Conservation (phyloP, 2,329 filamentous ascomycete species). For the Simplicillium sp. region DNA sequence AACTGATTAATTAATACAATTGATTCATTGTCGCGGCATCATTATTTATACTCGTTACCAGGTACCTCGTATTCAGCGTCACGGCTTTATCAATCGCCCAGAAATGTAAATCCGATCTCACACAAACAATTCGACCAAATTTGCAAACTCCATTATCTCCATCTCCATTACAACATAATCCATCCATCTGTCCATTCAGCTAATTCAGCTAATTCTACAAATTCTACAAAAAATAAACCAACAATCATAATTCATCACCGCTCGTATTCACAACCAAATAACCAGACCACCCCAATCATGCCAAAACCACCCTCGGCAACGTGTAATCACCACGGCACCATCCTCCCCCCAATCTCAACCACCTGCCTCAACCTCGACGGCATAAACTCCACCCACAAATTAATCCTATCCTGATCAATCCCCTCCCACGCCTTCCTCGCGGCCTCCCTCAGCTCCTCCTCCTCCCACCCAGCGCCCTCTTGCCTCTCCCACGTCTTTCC, state of each 20-base stretch:
- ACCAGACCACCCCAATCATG: too few relatives aligned
- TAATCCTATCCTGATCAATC: conserved; percentile 20
- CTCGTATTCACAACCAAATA: too few relatives aligned
- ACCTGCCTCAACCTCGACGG: conserved; percentile 21
- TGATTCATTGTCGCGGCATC: too few relatives aligned
- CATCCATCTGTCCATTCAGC: too few relatives aligned
- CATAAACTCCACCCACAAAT: conserved; percentile 28
- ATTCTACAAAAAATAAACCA: not conserved
- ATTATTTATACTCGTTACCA: too few relatives aligned
- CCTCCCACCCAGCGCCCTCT: conserved; percentile 20
- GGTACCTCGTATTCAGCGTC: too few relatives aligned
- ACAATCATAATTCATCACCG: not conserved
- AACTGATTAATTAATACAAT: too few relatives aligned
- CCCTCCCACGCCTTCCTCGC: conserved; percentile 14
- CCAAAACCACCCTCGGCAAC: too few relatives aligned
- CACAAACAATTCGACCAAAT: too few relatives aligned
- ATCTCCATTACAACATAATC: too few relatives aligned
- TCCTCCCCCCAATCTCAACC: conserved; percentile 18
- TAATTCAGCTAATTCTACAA: too few relatives aligned
- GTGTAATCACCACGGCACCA: conserved; percentile 26
- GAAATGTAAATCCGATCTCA: not conserved
- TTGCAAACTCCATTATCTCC: too few relatives aligned
- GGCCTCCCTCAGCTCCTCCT: conserved; percentile 19
- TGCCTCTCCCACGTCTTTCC: conserved; percentile 22
- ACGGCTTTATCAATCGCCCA: not conserved